Conservation (phyloP, 106 monocot genomes). For the Xerophyta viscosa region DNA sequence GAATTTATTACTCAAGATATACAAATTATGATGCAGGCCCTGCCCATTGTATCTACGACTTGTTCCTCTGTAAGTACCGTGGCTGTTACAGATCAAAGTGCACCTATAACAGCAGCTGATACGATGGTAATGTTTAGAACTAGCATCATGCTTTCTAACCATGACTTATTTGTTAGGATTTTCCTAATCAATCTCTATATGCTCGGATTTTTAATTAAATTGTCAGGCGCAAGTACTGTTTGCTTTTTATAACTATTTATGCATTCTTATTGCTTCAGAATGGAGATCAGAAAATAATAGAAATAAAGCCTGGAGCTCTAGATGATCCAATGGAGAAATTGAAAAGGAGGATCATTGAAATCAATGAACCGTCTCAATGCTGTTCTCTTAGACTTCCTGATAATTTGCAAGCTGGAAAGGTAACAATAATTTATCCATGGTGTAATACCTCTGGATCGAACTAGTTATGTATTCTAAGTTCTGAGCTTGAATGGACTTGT, state of each 20-base stretch:
- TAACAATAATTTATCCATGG: constrained; percentile 6
- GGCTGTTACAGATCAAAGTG: background rate
- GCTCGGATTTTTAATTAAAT: no score
- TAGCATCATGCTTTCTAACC: no score
- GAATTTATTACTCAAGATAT: background rate
- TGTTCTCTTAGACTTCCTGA: constrained; percentile 37
- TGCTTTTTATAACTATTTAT: no score
- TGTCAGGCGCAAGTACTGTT: no score
- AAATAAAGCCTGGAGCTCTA: constrained; percentile 33
- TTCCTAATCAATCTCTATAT: no score
- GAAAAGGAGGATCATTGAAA: constrained; percentile 40
- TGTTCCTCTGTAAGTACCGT: background rate
- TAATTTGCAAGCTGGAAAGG: constrained; percentile 32
- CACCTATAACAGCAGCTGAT: background rate
- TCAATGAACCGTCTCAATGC: constrained; percentile 42
- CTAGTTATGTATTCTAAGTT: no score
- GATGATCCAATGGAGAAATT: constrained; percentile 3
- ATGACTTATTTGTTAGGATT: no score
- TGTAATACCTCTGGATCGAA: no score
- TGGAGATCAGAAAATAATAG: constrained; percentile 25
- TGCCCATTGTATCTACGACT: background rate
- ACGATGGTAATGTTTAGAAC: background rate
- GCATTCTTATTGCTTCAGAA: constrained; percentile 21
- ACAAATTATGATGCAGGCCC: background rate
- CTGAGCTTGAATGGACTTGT: no score